phyloP scores from a whole-genome alignment of 2,329 filamentous ascomycete genomes.

The Colletotrichum camelliae region DNA sequence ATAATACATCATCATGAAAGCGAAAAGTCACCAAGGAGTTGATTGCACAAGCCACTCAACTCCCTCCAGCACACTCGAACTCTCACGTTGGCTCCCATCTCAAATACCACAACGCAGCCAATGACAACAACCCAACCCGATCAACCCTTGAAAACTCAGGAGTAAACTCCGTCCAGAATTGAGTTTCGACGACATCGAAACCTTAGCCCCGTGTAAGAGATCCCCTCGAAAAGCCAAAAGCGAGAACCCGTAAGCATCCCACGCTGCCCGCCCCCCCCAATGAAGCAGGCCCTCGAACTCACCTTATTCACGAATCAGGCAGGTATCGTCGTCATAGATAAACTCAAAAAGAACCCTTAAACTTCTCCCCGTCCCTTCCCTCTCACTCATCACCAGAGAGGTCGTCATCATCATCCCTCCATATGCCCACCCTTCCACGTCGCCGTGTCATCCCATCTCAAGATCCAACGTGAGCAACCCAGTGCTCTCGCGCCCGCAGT shows the following conservation, averaged over 20 bases:
- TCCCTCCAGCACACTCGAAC: not conserved
- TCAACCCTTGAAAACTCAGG: not conserved
- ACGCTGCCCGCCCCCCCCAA: not conserved
- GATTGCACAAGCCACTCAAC: not conserved
- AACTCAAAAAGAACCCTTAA: not conserved
- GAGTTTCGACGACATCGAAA: not conserved
- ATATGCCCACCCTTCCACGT: not conserved
- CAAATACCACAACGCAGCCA: not conserved
- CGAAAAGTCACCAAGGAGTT: not conserved
- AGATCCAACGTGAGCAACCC: not conserved
- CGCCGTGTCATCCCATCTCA: not conserved
- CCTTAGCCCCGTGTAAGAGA: not conserved
- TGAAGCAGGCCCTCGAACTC: not conserved
- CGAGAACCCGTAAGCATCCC: not conserved
- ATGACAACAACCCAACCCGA: not conserved
- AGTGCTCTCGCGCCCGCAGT: not conserved
- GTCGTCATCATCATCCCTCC: not conserved
- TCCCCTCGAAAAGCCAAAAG: not conserved
- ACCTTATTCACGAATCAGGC: not conserved
- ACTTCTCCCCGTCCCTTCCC: not conserved
- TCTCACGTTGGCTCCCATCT: not conserved
- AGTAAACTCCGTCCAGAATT: not conserved
- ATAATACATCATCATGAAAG: not conserved
- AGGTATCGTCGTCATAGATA: not conserved
- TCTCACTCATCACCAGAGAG: not conserved